phyloP scores from a whole-genome alignment of 2,329 filamentous ascomycete species.

The Malbranchea zuffiana region DNA sequence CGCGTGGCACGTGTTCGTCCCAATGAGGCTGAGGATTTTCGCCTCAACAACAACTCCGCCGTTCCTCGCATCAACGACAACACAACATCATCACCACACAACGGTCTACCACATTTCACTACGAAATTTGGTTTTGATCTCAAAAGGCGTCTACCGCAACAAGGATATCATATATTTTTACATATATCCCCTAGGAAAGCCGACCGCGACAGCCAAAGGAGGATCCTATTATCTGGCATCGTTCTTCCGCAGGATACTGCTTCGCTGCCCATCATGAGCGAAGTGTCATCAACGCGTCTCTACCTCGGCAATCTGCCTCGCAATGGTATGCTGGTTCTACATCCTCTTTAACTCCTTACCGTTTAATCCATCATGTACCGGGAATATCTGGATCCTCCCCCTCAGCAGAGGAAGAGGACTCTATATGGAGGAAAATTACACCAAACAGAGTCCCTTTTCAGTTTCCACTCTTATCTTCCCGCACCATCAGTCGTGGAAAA shows the following conservation, averaged over 20 bases:
- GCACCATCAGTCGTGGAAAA: too few relatives aligned
- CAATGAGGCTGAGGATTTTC: conserved; percentile 10
- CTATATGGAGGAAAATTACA: background rate
- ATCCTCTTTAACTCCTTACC: conserved; percentile 7
- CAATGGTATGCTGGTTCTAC: conserved; percentile 58
- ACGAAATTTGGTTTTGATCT: too few relatives aligned
- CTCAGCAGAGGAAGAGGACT: conserved; percentile 7
- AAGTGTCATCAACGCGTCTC: conserved; percentile 88
- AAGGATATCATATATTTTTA: background rate
- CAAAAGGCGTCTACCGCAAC: too few relatives aligned
- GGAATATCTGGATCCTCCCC: conserved; percentile 14
- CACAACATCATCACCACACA: too few relatives aligned
- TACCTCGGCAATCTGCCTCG: conserved; percentile 97
- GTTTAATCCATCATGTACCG: conserved; percentile 11
- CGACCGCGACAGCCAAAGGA: background rate
- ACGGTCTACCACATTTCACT: too few relatives aligned
- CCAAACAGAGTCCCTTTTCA: too few relatives aligned
- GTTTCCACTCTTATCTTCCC: too few relatives aligned
- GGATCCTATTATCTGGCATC: background rate
- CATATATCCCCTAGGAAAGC: conserved; percentile 1
- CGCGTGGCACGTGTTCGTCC: conserved; percentile 8
- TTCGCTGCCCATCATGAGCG: conserved; percentile 48
- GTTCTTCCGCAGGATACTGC: background rate
- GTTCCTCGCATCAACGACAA: too few relatives aligned
- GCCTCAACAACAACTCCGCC: conserved; percentile 1